A percentile compares a stretch with the other conserved stretches of the same genome.
Evolutionary conservation across 2,329 filamentous ascomycete species (phyloP).

Genomic region (Monosporascus sp.): DNA sequence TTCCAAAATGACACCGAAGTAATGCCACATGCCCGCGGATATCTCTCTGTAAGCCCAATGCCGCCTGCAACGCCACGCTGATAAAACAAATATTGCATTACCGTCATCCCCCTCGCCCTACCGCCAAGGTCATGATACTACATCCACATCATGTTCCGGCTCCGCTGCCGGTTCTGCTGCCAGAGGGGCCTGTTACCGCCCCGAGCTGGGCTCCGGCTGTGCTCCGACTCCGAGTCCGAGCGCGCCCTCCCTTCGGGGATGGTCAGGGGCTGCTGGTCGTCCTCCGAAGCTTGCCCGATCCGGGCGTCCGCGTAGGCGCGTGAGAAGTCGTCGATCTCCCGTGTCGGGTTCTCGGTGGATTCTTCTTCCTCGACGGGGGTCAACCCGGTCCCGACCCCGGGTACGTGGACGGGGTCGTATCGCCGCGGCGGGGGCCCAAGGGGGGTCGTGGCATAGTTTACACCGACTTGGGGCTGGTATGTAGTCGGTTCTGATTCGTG

Average conservation of each 20-base stretch:
- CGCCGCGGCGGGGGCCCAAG: slow-evolving; percentile 17
- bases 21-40: not conserved
- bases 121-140: slow-evolving; percentile 17
- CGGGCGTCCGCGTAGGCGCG: slow-evolving; percentile 37
- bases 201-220: slow-evolving; percentile 17
- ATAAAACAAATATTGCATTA: not conserved
- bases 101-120: not conserved
- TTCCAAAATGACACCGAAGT: not conserved
- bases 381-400: slow-evolving; percentile 19
- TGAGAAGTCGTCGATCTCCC: slow-evolving; percentile 42
- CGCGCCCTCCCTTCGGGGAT: slow-evolving; percentile 9
- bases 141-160: slow-evolving; percentile 44
- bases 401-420: slow-evolving; percentile 17
- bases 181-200: slow-evolving; percentile 40
- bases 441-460: slow-evolving; percentile 2
- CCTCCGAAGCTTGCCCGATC: slow-evolving; percentile 32
- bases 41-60: not conserved
- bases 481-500: slow-evolving; percentile 7
- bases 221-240: slow-evolving; percentile 1
- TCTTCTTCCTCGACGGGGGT: slow-evolving; percentile 22
- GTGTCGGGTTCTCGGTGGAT: slow-evolving; percentile 23
- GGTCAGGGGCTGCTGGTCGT: slow-evolving; percentile 31
- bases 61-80: not conserved
- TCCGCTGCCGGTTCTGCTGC: slow-evolving; percentile 48
- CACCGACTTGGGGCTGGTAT: slow-evolving; percentile 8